Percentiles rank a stretch among this genome's conserved stretches.
Evolutionary conservation across 306 rosid species (phyloP).

Genomic region (Arachis hypogaea): DNA sequence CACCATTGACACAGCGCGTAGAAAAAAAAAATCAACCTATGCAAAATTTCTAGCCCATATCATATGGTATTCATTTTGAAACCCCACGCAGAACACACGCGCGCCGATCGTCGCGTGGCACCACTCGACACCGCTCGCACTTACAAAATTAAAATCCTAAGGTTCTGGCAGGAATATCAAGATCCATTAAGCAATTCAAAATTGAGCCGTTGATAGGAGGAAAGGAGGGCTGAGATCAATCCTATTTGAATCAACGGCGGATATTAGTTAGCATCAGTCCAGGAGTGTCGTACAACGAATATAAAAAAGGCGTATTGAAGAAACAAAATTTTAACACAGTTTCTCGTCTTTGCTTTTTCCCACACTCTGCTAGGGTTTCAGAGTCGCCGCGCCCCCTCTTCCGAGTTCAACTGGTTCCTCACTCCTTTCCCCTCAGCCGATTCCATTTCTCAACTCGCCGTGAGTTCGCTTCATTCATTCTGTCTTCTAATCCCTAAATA

Average conservation of each 20-base stretch:
- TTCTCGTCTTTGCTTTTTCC: constrained; percentile 58
- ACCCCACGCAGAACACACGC: constrained; percentile 14
- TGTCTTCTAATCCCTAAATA: not conserved
- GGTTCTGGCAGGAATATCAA: not conserved
- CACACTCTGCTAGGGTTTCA: constrained; percentile 88
- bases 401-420: constrained; percentile 24
- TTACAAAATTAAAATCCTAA: not conserved
- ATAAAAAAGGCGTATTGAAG: constrained; percentile 40
- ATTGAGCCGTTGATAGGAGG: constrained; percentile 46
- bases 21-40: not conserved
- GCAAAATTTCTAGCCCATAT: constrained; percentile 2
- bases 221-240: constrained; percentile 22
- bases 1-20: constrained; percentile 31
- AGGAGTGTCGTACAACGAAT: constrained; percentile 38
- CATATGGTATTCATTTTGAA: constrained; percentile 12
- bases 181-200: constrained; percentile 41
- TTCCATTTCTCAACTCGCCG: constrained; percentile 47
- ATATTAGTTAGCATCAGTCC: not conserved
- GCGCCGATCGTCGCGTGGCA: constrained; percentile 23
- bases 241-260: constrained; percentile 41
- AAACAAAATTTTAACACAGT: constrained; percentile 37
- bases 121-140: not conserved
- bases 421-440: constrained; percentile 29
- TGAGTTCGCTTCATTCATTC: constrained; percentile 27
- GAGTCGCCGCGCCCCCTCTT: constrained; percentile 62